Percentiles rank a stretch among this genome's conserved stretches.
These are phyloP conservation scores for Microbotryum silenes-acaulis DNA, from an alignment of 1,284 basidiomycete genomes.

Conservation along the genomic window DNA sequence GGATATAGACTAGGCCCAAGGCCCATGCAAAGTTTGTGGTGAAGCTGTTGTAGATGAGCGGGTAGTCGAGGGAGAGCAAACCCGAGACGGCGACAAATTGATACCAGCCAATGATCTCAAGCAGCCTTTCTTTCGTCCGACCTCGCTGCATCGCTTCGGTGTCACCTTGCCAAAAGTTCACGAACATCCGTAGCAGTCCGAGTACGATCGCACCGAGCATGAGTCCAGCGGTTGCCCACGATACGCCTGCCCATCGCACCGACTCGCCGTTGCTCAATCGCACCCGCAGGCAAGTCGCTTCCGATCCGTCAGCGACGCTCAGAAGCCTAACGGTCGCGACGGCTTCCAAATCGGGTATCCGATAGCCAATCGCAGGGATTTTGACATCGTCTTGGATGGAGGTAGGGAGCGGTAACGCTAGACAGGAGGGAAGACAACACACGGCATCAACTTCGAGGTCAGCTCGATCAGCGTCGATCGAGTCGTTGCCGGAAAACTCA, in stretches of 20 bases:
- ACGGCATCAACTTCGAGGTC: background rate
- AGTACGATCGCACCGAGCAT: conserved; percentile 60
- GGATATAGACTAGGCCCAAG: conserved; percentile 65
- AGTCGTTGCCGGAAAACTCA: conserved; percentile 3
- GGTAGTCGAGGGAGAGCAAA: conserved; percentile 78
- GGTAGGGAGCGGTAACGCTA: conserved; percentile 24
- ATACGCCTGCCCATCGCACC: conserved; percentile 61
- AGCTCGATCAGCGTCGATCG: background rate
- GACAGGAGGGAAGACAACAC: background rate
- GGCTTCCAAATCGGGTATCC: conserved; percentile 84
- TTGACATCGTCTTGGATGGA: conserved; percentile 41
- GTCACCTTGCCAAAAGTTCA: conserved; percentile 40
- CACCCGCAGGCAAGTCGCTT: conserved; percentile 82
- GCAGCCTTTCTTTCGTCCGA: conserved; percentile 49
- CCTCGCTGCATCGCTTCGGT: conserved; percentile 28
- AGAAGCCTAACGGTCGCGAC: conserved; percentile 65
- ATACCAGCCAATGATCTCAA: conserved; percentile 73
- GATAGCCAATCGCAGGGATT: conserved; percentile 73
- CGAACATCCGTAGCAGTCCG: conserved; percentile 49
- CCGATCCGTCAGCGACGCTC: conserved; percentile 57
- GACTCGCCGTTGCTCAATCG: conserved; percentile 88
- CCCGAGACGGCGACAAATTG: conserved; percentile 70
- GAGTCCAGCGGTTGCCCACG: conserved; percentile 67
- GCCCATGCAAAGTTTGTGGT: conserved; percentile 84
- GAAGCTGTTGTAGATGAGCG: conserved; percentile 61